These are phyloP conservation scores for Dendrocalamus sinicus DNA, from an alignment of 176 grass and related monocot genomes.

Conservation along the genomic window DNA sequence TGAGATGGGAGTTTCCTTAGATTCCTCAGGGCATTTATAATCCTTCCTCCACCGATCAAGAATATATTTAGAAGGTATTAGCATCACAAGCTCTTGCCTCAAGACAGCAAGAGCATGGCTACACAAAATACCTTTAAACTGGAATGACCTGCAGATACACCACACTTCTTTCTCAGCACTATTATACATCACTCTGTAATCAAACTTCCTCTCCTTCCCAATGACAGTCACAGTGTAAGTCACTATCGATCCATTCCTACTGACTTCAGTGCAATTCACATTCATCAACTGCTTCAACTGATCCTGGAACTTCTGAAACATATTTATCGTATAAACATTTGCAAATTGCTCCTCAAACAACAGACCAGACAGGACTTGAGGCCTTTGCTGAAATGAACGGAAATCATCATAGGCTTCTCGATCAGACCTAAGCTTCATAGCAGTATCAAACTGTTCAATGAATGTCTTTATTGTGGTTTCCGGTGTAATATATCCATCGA, in stretches of 20 bases:
- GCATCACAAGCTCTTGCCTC: constrained; percentile 85
- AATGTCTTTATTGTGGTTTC: constrained; percentile 84
- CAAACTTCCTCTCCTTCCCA: constrained; percentile 79
- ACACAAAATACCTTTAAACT: constrained; percentile 96
- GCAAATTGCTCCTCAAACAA: constrained; percentile 86
- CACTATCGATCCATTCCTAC: constrained; percentile 64
- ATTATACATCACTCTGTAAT: constrained; percentile 86
- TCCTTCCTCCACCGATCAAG: constrained; percentile 91
- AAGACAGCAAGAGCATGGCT: constrained; percentile 90
- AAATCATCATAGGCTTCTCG: constrained; percentile 91
- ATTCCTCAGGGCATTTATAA: constrained; percentile 78
- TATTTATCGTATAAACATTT: constrained; percentile 88
- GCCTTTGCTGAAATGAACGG: constrained; percentile 86
- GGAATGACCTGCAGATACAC: constrained; percentile 89
- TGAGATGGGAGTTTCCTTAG: constrained; percentile 54
- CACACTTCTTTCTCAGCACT: constrained; percentile 78
- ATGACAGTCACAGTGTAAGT: constrained; percentile 80
- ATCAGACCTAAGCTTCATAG: constrained; percentile 80
- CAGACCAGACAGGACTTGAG: constrained; percentile 78
- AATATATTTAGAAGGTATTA: constrained; percentile 89
- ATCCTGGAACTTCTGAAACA: constrained; percentile 91
- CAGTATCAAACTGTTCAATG: constrained; percentile 85
- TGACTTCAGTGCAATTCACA: constrained; percentile 68
- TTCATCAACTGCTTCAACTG: constrained; percentile 86
- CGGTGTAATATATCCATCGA: constrained; percentile 78